Evolutionary conservation across 1,284 basidiomycete genomes (phyloP), one percentile per base, ranked within the genome.

Genomic region (Pseudomicrostroma phylloplanum): DNA sequence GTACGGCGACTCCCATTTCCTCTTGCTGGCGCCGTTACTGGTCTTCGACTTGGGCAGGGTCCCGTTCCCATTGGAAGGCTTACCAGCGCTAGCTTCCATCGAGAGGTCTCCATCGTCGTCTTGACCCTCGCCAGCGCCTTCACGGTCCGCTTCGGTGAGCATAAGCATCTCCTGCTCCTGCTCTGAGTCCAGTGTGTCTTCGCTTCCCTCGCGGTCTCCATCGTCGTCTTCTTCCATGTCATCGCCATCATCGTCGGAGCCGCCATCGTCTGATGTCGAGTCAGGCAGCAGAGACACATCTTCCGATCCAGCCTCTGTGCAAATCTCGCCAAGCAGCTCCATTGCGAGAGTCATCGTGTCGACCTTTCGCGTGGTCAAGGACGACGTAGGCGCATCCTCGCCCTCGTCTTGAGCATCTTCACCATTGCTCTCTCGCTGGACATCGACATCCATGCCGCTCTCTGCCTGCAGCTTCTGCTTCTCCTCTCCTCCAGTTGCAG

Each of bases 111-210:
- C 51, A 23, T 54, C 51, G 51, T 54, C 51, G 21, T 26, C 51
- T 36, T 36, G 3, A 9, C 30, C 30, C 6, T 13, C 51, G 25
- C 26, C 21, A 11, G 13, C 51, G 51, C 51, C 25, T 13, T 2
- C 17, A 6, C 51, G 51, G 51, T 54, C 51, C 8, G 21, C 9
- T 19, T 58, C 57, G 2, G 56, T 36, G 15, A 49, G 40, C 30
- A 46, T 19, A 15, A 58, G 26, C 57, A 58, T 58, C 26, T 57
- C 56, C 25, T 43, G 39, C 21, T 58, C 30, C 43, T 58, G 25
- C 30, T 58, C 39, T 12, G 30, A 48, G n/a, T 58, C 40, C 9
- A 53, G n/a, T 15, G 19, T 46, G 26, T 42, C 39, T 21, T 54
- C 51, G 51, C 15, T 25, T 19, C 26, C 51, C 21, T 54, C 21